Conservation (phyloP, 257 asterid species). For the Solanum gandarillasii region DNA sequence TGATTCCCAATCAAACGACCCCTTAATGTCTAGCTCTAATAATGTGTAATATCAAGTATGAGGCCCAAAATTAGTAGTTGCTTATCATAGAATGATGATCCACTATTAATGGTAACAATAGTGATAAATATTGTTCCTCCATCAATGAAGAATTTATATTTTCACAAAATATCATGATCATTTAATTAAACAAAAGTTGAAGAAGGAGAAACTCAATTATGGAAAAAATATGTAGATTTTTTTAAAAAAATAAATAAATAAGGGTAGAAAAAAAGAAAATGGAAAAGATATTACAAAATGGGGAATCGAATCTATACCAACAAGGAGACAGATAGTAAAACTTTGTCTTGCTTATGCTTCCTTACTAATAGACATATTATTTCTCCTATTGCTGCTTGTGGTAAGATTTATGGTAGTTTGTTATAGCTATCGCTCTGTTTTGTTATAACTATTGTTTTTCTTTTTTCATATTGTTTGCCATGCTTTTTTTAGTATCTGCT, state of each 20-base stretch:
- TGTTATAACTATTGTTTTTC: no score
- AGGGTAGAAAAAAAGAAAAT: background rate
- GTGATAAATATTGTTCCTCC: background rate
- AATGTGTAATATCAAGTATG: background rate
- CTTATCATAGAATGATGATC: background rate
- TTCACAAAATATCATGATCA: background rate
- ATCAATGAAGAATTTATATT: background rate
- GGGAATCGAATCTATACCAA: background rate
- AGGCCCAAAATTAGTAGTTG: background rate
- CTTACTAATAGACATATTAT: background rate
- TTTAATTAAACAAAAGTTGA: background rate
- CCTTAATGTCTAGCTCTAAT: background rate
- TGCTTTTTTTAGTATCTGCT: no score
- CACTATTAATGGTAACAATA: background rate
- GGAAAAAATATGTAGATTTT: background rate
- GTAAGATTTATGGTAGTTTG: no score
- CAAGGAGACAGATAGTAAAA: background rate
- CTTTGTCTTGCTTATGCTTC: background rate
- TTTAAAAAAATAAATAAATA: no score
- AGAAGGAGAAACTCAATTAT: background rate
- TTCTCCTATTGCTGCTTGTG: background rate
- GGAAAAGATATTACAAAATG: background rate
- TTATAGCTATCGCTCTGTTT: background rate
- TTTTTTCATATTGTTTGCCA: background rate
- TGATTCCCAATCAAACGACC: no score